These are phyloP conservation scores for Lachnellula hyalina DNA, from an alignment of 2,329 filamentous ascomycete species.

Conservation along the genomic window DNA sequence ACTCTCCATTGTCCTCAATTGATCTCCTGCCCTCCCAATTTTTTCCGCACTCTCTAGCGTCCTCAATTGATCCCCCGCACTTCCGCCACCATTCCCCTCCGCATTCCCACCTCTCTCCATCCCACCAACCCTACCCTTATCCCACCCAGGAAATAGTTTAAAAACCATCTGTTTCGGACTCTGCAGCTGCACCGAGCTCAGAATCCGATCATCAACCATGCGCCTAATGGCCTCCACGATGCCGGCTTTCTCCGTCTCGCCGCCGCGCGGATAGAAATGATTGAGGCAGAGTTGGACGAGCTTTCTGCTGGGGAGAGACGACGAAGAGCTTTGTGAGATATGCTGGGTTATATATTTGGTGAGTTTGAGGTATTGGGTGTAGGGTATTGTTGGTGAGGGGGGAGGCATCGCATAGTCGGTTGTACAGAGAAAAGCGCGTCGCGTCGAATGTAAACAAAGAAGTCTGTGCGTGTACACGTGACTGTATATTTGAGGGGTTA, in stretches of 20 bases:
- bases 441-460: background rate
- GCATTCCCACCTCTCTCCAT: background rate
- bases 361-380: background rate
- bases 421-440: background rate
- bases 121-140: background rate
- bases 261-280: background rate
- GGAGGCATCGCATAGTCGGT: background rate
- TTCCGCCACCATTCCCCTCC: background rate
- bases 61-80: no score
- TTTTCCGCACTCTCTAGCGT: no score
- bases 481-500: no score
- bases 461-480: background rate
- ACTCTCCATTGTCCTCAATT: no score
- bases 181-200: background rate
- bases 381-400: background rate
- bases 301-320: background rate
- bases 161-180: background rate
- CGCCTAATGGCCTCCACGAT: conserved; percentile 3
- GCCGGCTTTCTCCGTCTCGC: background rate
- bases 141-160: background rate
- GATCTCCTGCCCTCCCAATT: no score
- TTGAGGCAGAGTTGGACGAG: background rate
- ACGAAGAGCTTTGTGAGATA: background rate
- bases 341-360: background rate
- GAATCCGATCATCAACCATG: conserved; percentile 1